Evolutionary conservation across 2,329 filamentous ascomycete genomes (phyloP).

Genomic region (Atkinsonella hypoxylon): DNA sequence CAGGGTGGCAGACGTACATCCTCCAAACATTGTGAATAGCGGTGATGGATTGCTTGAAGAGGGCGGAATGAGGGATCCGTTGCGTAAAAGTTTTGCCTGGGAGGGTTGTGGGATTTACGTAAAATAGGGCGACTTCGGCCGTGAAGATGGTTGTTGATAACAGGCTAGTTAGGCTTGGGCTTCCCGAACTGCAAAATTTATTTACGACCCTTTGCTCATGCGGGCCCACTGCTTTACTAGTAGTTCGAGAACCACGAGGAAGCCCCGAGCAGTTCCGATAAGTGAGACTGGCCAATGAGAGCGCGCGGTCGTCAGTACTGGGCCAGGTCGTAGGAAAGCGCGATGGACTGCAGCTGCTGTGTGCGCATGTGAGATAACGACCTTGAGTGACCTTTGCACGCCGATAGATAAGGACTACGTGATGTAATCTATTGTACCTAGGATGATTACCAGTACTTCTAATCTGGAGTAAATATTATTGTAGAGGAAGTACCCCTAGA

Average conservation of each 20-base stretch:
- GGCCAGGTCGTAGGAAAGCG: background rate
- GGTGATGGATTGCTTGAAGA: background rate
- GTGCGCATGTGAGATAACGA: background rate
- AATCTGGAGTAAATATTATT: too few species aligned
- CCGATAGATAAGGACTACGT: too few species aligned
- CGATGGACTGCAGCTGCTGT: background rate
- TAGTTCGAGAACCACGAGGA: background rate
- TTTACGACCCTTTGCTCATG: background rate
- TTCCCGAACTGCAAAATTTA: background rate
- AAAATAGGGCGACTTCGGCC: conserved; percentile 13
- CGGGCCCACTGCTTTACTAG: background rate
- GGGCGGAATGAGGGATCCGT: background rate
- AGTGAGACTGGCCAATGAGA: background rate
- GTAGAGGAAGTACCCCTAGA: too few species aligned
- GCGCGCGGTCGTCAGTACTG: too few species aligned
- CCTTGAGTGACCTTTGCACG: too few species aligned
- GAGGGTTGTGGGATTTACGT: conserved; percentile 10
- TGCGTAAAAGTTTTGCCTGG: background rate
- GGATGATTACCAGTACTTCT: too few species aligned
- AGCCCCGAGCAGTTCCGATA: background rate
- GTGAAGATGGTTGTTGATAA: background rate
- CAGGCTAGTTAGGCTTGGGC: background rate
- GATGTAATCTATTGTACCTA: too few species aligned
- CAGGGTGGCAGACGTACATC: conserved; percentile 26
- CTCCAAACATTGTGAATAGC: conserved; percentile 16